These are phyloP conservation scores for Ashbya aceris DNA, from an alignment of 1,139 yeast species.

Conservation along the genomic window DNA sequence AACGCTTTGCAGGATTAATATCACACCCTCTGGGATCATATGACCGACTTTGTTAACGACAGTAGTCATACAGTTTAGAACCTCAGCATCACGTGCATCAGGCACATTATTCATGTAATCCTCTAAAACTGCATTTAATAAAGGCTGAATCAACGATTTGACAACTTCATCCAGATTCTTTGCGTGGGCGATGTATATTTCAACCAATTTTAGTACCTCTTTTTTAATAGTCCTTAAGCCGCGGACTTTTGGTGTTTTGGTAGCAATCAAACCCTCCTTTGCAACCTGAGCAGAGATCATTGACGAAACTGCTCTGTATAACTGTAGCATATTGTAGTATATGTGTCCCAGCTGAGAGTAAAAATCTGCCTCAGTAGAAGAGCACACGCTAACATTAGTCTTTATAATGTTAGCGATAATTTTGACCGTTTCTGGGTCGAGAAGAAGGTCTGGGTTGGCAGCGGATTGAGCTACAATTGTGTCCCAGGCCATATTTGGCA, in stretches of 20 bases:
- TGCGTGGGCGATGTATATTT: conserved; percentile 80
- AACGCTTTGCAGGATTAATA: conserved; percentile 77
- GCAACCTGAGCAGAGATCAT: conserved; percentile 80
- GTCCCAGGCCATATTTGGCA: conserved; percentile 93
- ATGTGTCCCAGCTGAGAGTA: conserved; percentile 81
- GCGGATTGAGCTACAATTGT: conserved; percentile 84
- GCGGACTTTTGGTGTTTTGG: conserved; percentile 91
- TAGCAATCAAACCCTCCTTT: conserved; percentile 73
- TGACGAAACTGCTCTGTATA: conserved; percentile 84
- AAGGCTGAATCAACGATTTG: conserved; percentile 71
- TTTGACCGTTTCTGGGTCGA: conserved; percentile 81
- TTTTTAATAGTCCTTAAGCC: conserved; percentile 93
- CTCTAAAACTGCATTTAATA: conserved; percentile 76
- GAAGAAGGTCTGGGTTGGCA: conserved; percentile 73
- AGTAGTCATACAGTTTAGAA: conserved; percentile 87
- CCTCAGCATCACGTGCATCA: conserved; percentile 97
- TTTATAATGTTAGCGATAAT: conserved; percentile 88
- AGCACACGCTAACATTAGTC: conserved; percentile 90
- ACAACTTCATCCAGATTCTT: conserved; percentile 74
- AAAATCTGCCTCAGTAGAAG: conserved; percentile 86
- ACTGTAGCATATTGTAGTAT: conserved; percentile 80
- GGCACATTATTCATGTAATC: conserved; percentile 88
- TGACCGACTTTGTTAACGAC: conserved; percentile 81
- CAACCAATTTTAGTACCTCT: conserved; percentile 83
- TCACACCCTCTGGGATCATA: conserved; percentile 84